Percentiles rank a stretch among this genome's conserved stretches.
phyloP scores from a whole-genome alignment of 2,329 filamentous ascomycete species.

The Fonsecaea pedrosoi region DNA sequence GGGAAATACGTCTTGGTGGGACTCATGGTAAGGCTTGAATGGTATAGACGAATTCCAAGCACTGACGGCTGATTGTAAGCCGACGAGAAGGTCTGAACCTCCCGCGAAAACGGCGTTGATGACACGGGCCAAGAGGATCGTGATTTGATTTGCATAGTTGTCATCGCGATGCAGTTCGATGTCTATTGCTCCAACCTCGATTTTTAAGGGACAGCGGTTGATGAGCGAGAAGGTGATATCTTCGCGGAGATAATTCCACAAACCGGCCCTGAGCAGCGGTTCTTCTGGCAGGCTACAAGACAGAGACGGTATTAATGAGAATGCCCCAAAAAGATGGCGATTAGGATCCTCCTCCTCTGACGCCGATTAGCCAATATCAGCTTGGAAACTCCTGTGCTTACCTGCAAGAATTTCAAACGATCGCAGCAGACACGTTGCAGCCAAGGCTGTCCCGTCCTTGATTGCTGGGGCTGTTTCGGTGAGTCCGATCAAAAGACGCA shows the following conservation, averaged over 20 bases:
- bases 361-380: slow-evolving; percentile 1
- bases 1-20: slow-evolving; percentile 44
- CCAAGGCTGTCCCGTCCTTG: slow-evolving; percentile 51
- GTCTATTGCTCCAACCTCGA: slow-evolving; percentile 44
- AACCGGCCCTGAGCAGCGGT: slow-evolving; percentile 51
- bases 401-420: slow-evolving; percentile 59
- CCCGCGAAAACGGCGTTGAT: slow-evolving; percentile 51
- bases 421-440: slow-evolving; percentile 56
- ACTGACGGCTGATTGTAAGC: slow-evolving; percentile 38
- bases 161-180: slow-evolving; percentile 40
- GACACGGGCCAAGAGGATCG: slow-evolving; percentile 52
- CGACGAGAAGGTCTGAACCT: slow-evolving; percentile 13
- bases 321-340: slow-evolving; percentile 56
- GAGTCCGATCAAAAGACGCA: slow-evolving; percentile 50
- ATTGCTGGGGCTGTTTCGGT: slow-evolving; percentile 44
- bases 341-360: slow-evolving; percentile 52
- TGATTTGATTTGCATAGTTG: slow-evolving; percentile 51
- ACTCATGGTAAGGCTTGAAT: slow-evolving; percentile 43
- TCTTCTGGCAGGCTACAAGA: slow-evolving; percentile 36
- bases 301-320: slow-evolving; percentile 51
- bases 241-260: slow-evolving; percentile 61
- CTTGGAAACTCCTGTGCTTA: slow-evolving; percentile 35
- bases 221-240: slow-evolving; percentile 63
- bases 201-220: slow-evolving; percentile 51
- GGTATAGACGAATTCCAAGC: slow-evolving; percentile 48